Evolutionary conservation across 176 grass and related monocot species (phyloP), one percentile per base, ranked within the genome.

Genomic region (Ananas comosus): DNA sequence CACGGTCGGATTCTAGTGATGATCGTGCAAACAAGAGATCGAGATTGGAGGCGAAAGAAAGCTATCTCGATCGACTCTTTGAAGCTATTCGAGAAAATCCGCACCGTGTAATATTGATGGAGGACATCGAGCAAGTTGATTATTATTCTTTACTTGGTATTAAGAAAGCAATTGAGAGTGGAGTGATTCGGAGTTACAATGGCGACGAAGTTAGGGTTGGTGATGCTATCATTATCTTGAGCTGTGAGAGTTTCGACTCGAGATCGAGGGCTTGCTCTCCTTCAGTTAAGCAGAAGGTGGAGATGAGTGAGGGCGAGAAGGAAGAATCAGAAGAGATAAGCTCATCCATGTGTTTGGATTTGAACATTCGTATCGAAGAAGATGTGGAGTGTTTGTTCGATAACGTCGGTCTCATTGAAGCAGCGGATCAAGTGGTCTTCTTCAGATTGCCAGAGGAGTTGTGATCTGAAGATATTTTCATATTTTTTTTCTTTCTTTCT

Each of bases 161-260:
- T 47, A 88, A 84, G 83, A 80, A 83, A n/a, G 90, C 90, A 17
- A 94, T 93, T 33, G 80, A 88, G 51, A 82, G 67, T 9, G 90
- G 94, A 7, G 80, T 56, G 3, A 53, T 99, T 12, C 29, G 53
- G 18, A 77, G 63, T 74, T 69, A 49, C 53, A 33, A 72, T 1
- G 85, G 82, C 1, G 75, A 86, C 1, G 84, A 88, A 70, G 85
- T 80, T 18, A 76, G 70, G 66, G 3, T 99, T 21, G 66, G 75
- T 29, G 95, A 99, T n/a, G 76, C 95, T 53, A 88, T 99, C 19
- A 51, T 99, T 54, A 80, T 99, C 71, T 84, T 99, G 8, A 80
- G 80, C 65, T 93, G 85, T 6, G 85, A 91, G 84, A 84, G 75
- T 69, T 82, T 84, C 13, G 87, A 75, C 11, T 57, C 50, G 1